Conservation (phyloP, 495 filamentous ascomycete genomes). For the Neurospora sp. region DNA sequence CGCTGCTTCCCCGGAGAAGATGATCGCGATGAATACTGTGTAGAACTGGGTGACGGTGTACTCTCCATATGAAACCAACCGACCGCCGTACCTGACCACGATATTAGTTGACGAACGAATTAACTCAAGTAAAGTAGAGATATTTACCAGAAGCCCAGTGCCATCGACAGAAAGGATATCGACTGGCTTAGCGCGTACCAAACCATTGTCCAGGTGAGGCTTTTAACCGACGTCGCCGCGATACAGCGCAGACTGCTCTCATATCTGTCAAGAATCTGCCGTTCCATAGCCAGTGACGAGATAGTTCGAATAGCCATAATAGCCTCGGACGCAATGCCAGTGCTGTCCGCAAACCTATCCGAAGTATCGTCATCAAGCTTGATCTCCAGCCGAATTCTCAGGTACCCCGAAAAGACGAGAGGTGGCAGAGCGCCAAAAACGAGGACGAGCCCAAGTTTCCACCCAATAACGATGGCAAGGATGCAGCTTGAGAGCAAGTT, state of each 20-base stretch:
- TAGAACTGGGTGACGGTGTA: slow-evolving; percentile 25
- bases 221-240: slow-evolving; percentile 23
- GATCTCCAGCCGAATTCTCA: slow-evolving; percentile 39
- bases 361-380: slow-evolving; percentile 41
- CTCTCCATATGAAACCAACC: slow-evolving; percentile 25
- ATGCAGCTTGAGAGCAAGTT: slow-evolving; percentile 34
- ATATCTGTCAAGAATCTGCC: slow-evolving; percentile 34
- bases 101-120: neutral
- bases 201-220: slow-evolving; percentile 23
- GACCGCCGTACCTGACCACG: slow-evolving; percentile 22
- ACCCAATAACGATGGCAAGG: slow-evolving; percentile 40
- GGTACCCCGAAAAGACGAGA: slow-evolving; percentile 33
- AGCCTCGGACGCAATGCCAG: slow-evolving; percentile 45
- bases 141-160: slow-evolving; percentile 27
- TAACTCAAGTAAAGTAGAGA: neutral
- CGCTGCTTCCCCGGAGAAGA: slow-evolving; percentile 30
- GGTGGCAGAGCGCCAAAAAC: slow-evolving; percentile 36
- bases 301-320: slow-evolving; percentile 48
- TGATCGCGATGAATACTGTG: slow-evolving; percentile 31
- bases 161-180: slow-evolving; percentile 27
- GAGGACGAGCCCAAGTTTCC: slow-evolving; percentile 40
- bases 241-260: slow-evolving; percentile 23
- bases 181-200: slow-evolving; percentile 34
- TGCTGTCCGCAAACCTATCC: slow-evolving; percentile 43
- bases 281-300: slow-evolving; percentile 41